Percentiles rank a stretch among this genome's conserved stretches.
Evolutionary conservation across 345 rosid species (phyloP).

Genomic region (Zanthoxylum bungeanum): DNA sequence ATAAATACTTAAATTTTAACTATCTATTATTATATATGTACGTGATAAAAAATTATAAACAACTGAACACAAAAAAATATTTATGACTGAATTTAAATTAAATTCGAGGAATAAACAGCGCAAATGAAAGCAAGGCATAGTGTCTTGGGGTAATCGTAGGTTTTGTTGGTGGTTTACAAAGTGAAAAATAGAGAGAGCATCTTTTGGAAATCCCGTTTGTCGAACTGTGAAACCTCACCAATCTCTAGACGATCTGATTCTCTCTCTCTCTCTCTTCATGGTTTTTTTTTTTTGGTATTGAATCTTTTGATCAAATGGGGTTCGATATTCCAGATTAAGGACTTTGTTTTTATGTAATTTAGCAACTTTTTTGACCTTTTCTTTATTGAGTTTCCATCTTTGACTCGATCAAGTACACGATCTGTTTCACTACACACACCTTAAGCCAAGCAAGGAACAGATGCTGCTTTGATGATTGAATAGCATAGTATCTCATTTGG

Average conservation of each 20-base stretch:
- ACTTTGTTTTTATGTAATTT: neutral
- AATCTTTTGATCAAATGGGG: slow-evolving; percentile 48
- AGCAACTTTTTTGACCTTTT: slow-evolving; percentile 14
- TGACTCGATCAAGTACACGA: slow-evolving; percentile 36
- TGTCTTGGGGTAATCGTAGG: slow-evolving; percentile 46
- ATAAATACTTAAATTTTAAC: too few relatives aligned
- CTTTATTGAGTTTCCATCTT: slow-evolving; percentile 38
- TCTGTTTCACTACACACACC: slow-evolving; percentile 6
- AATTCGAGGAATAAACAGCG: slow-evolving; percentile 18
- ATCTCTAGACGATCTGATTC: slow-evolving; percentile 85
- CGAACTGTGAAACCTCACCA: slow-evolving; percentile 45
- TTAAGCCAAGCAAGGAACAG: slow-evolving; percentile 30
- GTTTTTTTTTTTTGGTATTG: too few relatives aligned
- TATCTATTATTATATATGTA: too few relatives aligned
- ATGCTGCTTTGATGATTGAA: slow-evolving; percentile 69
- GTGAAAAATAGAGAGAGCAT: slow-evolving; percentile 52
- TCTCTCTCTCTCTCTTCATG: slow-evolving; percentile 25
- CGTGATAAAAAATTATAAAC: too few relatives aligned
- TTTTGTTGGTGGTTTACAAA: slow-evolving; percentile 43
- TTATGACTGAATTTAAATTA: too few relatives aligned
- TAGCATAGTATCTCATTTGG: slow-evolving; percentile 41
- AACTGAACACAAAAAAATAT: too few relatives aligned
- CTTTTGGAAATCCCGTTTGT: slow-evolving; percentile 78
- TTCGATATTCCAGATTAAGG: slow-evolving; percentile 30
- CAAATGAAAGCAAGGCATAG: slow-evolving; percentile 31